phyloP scores from a whole-genome alignment of 129 eudicot genomes.

The Tagetes erecta region DNA sequence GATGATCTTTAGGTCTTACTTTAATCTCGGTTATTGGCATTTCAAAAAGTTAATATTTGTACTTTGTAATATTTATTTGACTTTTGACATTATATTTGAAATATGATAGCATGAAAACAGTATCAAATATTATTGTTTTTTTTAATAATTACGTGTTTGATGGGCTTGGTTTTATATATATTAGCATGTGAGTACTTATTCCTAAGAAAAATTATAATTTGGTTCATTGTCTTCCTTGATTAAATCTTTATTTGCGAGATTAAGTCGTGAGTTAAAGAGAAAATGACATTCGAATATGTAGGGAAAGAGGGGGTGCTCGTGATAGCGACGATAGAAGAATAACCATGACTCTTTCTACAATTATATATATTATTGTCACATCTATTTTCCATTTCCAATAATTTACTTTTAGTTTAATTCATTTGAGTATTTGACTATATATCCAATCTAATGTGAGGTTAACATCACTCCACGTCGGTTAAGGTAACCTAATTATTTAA shows the following conservation, averaged over 20 bases:
- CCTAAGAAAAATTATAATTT: background rate
- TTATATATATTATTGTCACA: background rate
- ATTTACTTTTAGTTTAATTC: background rate
- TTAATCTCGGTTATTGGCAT: background rate
- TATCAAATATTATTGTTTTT: background rate
- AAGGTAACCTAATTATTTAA: too few relatives aligned
- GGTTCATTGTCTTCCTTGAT: background rate
- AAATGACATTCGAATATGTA: constrained; percentile 1
- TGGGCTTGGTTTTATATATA: background rate
- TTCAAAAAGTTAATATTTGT: background rate
- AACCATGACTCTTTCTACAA: background rate
- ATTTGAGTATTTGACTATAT: too few relatives aligned
- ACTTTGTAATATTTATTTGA: background rate
- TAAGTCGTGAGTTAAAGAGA: background rate
- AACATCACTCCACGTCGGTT: too few relatives aligned
- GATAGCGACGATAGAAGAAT: background rate
- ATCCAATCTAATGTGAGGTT: too few relatives aligned
- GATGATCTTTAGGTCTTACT: background rate
- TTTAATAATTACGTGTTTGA: background rate
- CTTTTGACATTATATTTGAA: background rate
- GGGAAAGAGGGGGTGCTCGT: background rate
- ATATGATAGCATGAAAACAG: background rate
- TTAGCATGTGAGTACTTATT: background rate
- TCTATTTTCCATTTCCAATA: background rate
- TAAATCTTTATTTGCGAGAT: background rate